Base-by-base conservation (phyloP, 2,329 filamentous ascomycete species). In the Fusarium liriodendri region DNA sequence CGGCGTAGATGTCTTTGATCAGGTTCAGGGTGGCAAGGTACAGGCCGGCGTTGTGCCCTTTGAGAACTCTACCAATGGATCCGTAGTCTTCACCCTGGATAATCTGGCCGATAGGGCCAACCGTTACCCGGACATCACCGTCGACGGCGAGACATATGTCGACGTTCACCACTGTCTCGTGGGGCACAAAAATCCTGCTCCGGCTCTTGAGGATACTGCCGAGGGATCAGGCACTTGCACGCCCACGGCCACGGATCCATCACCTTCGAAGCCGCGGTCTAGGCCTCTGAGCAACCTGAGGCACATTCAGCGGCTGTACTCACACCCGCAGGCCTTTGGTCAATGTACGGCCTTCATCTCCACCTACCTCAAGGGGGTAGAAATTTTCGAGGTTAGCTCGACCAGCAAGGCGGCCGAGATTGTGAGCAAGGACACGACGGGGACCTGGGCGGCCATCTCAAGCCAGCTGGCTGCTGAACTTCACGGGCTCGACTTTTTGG, bases 1-100 rank as follows among this genome's bases (percentile, higher is more conserved):
- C 62, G 64, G 42, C 27, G 60, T 73, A 92, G 94, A 97, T 80
- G 91, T 97, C 77, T 98, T 98, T 82, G 87, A 91, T 60, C 88
- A 91, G 18, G 93, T 98, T 7, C 94, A 97, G 79, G 86, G 87
- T 40, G 88, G 89, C 67, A 80, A 85, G 52, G 90, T 90, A 1
- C 83, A 88, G 62, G 92, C 92, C 66, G 97, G 95, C 75, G 93
- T 98, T 35, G 93, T 98, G 2, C 97, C 97, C 8, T 95, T 98
- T 83, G 96, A 98, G 81, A 99, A 99, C 86, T 97, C 94, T 45
- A 96, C 94, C 80, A 98, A 98, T 83, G 97, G 97, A 79, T 92
- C 93, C 64, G 97, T 99, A 59, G 91, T 97, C 65, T 94, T 95
- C 82, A 98, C 95, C 0, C 89, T 98, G 27, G 95, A 98, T 83